Percentiles rank a stretch among this genome's conserved stretches.
These are phyloP conservation scores for Trichopus zeylanicus DNA, from an alignment of 116 monocot genomes.

Conservation along the genomic window DNA sequence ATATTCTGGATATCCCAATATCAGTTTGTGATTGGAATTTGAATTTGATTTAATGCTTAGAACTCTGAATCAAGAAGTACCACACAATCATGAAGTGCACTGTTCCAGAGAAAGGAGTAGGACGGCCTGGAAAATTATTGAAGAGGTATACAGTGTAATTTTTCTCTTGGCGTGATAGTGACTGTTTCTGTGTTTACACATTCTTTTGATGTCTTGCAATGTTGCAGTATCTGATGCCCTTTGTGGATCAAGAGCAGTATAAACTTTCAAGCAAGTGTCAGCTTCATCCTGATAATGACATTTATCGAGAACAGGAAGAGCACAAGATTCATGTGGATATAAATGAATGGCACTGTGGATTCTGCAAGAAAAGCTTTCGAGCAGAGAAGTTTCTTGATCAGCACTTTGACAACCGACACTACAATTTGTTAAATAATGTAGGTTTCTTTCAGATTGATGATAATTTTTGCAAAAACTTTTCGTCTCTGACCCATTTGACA, in stretches of 20 bases:
- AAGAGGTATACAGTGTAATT: slow-evolving; percentile 38
- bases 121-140: slow-evolving; percentile 76
- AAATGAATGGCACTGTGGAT: slow-evolving; percentile 91
- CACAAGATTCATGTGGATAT: slow-evolving; percentile 74
- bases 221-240: slow-evolving; percentile 90
- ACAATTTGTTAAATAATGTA: slow-evolving; percentile 79
- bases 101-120: slow-evolving; percentile 97
- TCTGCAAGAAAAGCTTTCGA: slow-evolving; percentile 85
- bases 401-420: slow-evolving; percentile 89
- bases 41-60: not conserved
- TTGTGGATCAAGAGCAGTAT: slow-evolving; percentile 74
- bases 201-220: not conserved
- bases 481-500: no score
- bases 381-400: slow-evolving; percentile 86
- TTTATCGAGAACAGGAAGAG: slow-evolving; percentile 92
- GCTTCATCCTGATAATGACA: slow-evolving; percentile 82
- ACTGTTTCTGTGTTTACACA: not conserved
- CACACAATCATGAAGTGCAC: slow-evolving; percentile 53
- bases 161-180: not conserved
- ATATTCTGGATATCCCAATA: not conserved
- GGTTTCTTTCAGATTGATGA: not conserved
- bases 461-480: no score
- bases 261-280: slow-evolving; percentile 65
- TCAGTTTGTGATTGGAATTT: not conserved
- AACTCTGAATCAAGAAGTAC: slow-evolving; percentile 4